phyloP scores from a whole-genome alignment of 176 grass and related monocot genomes.

The Cenchrus fungigraminus region DNA sequence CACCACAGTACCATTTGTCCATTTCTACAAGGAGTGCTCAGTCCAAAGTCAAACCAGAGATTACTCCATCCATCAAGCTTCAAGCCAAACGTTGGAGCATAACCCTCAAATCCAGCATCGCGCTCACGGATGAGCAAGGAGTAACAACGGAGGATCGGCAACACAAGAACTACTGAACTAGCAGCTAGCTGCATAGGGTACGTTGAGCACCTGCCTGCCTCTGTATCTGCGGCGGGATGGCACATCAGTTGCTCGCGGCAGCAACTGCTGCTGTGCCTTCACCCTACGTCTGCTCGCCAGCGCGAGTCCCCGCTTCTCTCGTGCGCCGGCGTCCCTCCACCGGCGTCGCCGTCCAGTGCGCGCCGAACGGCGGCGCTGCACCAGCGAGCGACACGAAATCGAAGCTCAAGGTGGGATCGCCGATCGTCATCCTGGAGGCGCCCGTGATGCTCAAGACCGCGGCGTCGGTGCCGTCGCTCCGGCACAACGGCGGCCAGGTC shows the following conservation, averaged over 20 bases:
- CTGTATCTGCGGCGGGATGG: conserved; percentile 2
- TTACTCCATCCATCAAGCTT: not conserved
- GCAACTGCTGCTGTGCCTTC: not conserved
- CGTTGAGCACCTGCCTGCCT: not conserved
- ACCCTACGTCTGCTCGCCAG: not conserved
- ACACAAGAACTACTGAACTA: not conserved
- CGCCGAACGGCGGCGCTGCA: not conserved
- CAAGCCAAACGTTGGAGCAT: not conserved
- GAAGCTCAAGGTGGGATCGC: conserved; percentile 66
- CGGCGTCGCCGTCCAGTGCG: conserved; percentile 31
- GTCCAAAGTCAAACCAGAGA: not conserved
- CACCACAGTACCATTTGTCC: not conserved
- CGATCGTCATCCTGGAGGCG: conserved; percentile 62
- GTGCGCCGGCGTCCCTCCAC: not conserved
- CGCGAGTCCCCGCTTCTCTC: not conserved
- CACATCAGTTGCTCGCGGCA: not conserved
- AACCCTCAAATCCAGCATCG: not conserved
- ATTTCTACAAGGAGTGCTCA: not conserved
- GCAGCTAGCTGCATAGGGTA: not conserved
- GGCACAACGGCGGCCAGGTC: conserved; percentile 63
- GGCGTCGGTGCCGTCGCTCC: conserved; percentile 73
- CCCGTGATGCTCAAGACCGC: conserved; percentile 79
- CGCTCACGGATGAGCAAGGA: not conserved
- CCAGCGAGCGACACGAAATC: not conserved
- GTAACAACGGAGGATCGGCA: not conserved